Base-by-base conservation (phyloP, 1,284 basidiomycete species). In the Phylloporus sp. region DNA sequence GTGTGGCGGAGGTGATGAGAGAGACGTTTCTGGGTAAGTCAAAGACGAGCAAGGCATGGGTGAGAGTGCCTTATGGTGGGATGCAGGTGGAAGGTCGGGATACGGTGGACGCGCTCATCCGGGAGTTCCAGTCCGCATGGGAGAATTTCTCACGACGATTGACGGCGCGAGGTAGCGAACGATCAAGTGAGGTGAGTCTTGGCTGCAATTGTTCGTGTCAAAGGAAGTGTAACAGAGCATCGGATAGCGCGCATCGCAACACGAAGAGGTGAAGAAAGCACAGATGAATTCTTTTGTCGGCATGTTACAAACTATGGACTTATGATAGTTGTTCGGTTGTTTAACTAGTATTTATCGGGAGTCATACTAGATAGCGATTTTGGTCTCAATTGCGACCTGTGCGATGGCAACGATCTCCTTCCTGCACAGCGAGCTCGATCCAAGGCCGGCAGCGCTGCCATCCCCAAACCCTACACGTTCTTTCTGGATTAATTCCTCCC, bases 381-480 rank as follows among this genome's bases (percentile, higher is more conserved):
- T 58, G 52, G 56, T 69, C 29, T 51, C 58, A 28, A 37, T 57
- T 47, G 31, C 34, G 18, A 28, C 7, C 39, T 52, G 28, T 37
- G 56, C 44, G 55, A 70, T 65, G 66, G 54, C 70, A 5, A 58
- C 29, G 22, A 56, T 58, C 44, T 62, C 54, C 12, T 24, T 12
- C 11, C 32, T 8, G 15, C 34, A 22, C 34, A 8, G 39, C 32
- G 52, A 53, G n/a, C 13, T 15, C 39, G 56, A 47, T 47, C 62
- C 66, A 55, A 61, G 42, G 44, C 70, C 73, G 32, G 72, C 73
- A 7, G 44, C 53, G 8, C 71, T 84, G 4, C 91, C 91, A 0
- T 84, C 86, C 1, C 60, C 77, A 0, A 86, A 91, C 67, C 82
- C 91, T 0, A 91, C 89, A 0, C 82, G 77, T 32, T 89, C 91